These are phyloP conservation scores for Boletus sp. DNA, from an alignment of 1,284 basidiomycete species.

Conservation along the genomic window DNA sequence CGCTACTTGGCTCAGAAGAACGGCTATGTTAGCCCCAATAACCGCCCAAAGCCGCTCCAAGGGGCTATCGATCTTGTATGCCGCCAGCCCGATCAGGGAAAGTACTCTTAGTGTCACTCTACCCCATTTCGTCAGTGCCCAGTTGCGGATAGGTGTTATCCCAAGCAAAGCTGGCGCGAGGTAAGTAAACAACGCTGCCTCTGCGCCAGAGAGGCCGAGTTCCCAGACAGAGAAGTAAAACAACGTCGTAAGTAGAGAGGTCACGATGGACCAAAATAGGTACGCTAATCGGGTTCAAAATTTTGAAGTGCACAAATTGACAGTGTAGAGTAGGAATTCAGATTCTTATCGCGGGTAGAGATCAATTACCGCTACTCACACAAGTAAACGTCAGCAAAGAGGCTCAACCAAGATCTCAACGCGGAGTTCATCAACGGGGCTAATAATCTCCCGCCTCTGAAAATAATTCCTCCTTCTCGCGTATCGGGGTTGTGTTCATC, in stretches of 20 bases:
- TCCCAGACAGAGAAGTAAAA: conserved; percentile 95
- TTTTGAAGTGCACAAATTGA: not conserved
- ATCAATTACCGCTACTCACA: conserved; percentile 37
- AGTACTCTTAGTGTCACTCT: conserved; percentile 45
- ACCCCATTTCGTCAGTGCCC: conserved; percentile 46
- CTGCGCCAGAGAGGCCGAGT: conserved; percentile 75
- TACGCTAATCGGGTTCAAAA: conserved; percentile 53
- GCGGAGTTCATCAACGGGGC: not conserved
- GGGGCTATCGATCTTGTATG: conserved; percentile 56
- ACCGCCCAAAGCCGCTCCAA: conserved; percentile 56
- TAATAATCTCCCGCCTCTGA: not conserved
- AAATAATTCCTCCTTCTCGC: not conserved
- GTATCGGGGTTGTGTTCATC: not conserved
- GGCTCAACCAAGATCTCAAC: conserved; percentile 33
- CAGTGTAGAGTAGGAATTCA: conserved; percentile 40
- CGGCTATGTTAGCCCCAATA: conserved; percentile 48
- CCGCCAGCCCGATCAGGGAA: conserved; percentile 58
- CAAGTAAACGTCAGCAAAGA: conserved; percentile 52
- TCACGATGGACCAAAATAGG: conserved; percentile 85
- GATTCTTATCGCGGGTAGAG: conserved; percentile 25
- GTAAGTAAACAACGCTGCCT: conserved; percentile 63
- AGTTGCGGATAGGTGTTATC: conserved; percentile 41
- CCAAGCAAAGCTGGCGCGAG: conserved; percentile 66
- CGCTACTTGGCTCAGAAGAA: conserved; percentile 50
- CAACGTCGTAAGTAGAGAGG: conserved; percentile 76